These are phyloP conservation scores for Xylaria multiplex DNA, from an alignment of 2,329 filamentous ascomycete species.

Conservation along the genomic window DNA sequence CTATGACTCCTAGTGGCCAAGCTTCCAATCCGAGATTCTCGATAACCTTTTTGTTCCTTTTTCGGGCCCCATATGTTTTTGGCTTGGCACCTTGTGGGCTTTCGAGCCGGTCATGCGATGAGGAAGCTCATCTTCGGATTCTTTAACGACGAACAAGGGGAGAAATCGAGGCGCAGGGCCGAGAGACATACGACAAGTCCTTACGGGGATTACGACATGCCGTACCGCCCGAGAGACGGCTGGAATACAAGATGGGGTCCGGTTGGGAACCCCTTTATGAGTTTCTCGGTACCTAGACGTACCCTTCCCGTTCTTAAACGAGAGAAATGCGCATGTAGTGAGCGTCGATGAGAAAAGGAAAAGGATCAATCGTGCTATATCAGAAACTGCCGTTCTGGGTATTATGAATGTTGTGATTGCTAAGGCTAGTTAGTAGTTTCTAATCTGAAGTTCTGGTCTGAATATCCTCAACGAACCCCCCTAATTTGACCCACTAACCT, in stretches of 20 bases:
- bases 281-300: slow-evolving; percentile 34
- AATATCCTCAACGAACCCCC: too few species aligned
- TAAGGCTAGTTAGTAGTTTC: neutral
- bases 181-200: slow-evolving; percentile 29
- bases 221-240: slow-evolving; percentile 29
- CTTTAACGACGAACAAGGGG: slow-evolving; percentile 19
- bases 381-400: neutral
- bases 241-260: slow-evolving; percentile 34
- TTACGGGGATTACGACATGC: slow-evolving; percentile 18
- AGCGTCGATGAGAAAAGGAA: neutral
- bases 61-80: neutral
- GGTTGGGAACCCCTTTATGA: slow-evolving; percentile 36
- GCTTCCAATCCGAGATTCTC: slow-evolving; percentile 30
- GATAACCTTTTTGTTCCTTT: slow-evolving; percentile 13
- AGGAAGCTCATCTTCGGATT: slow-evolving; percentile 33
- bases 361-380: neutral
- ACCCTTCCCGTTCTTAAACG: slow-evolving; percentile 31
- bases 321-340: slow-evolving; percentile 1
- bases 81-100: slow-evolving; percentile 18
- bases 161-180: slow-evolving; percentile 26
- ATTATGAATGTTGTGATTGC: neutral
- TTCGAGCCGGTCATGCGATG: slow-evolving; percentile 29
- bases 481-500: too few species aligned
- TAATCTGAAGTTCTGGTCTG: neutral
- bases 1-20: slow-evolving; percentile 41